Evolutionary conservation across 2,329 filamentous ascomycete species (phyloP).

Genomic region (Gnomoniopsis smithogilvyi): DNA sequence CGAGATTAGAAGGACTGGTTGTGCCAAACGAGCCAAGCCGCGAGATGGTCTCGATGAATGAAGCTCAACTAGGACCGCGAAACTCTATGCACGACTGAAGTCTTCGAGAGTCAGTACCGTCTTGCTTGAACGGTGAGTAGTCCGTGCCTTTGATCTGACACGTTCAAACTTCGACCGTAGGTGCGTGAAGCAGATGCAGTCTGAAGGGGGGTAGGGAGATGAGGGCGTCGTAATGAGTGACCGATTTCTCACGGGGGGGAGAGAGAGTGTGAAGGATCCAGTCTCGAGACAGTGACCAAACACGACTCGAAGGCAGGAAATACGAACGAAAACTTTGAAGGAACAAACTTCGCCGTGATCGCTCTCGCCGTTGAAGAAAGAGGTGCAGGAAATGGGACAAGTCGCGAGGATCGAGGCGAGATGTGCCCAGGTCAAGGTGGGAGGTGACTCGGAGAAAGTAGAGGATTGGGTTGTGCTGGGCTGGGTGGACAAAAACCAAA

Average conservation of each 20-base stretch:
- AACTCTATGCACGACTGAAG: slow-evolving; percentile 13
- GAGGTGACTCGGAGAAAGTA: slow-evolving; percentile 13
- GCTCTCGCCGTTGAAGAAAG: slow-evolving; percentile 11
- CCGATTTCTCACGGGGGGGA: background rate
- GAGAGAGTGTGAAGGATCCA: background rate
- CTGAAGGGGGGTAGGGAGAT: slow-evolving; percentile 3
- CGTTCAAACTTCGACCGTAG: slow-evolving; percentile 5
- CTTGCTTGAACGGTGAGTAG: background rate
- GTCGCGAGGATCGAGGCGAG: slow-evolving; percentile 13
- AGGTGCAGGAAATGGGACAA: slow-evolving; percentile 6
- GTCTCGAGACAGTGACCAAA: slow-evolving; percentile 3
- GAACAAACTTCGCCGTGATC: slow-evolving; percentile 8
- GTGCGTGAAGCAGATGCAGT: slow-evolving; percentile 7
- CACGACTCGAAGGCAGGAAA: slow-evolving; percentile 17
- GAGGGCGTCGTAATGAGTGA: background rate
- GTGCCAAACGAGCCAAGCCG: background rate
- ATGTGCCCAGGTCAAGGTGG: slow-evolving; percentile 7
- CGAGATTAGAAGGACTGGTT: background rate
- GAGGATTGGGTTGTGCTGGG: background rate
- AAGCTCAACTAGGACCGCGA: background rate
- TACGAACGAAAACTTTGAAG: slow-evolving; percentile 8
- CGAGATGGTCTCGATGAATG: background rate
- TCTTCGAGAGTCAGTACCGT: slow-evolving; percentile 9
- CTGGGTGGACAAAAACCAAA: background rate
- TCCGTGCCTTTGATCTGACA: slow-evolving; percentile 15